These are phyloP conservation scores for Thermoascus crustaceus DNA, from an alignment of 2,329 filamentous ascomycete genomes.

Conservation along the genomic window DNA sequence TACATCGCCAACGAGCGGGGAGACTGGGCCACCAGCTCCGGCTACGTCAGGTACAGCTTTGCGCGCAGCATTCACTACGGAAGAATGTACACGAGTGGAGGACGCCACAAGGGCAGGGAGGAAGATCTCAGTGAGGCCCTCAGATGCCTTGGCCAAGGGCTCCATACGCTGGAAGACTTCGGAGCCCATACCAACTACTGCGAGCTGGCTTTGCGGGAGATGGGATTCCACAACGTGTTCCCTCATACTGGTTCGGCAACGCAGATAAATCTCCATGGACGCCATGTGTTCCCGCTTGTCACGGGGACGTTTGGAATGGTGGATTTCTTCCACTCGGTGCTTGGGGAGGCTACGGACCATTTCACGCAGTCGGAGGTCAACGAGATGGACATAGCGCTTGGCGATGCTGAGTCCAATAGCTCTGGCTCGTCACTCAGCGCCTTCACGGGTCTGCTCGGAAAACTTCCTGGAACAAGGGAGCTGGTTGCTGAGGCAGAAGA, in stretches of 20 bases:
- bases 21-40: constrained; percentile 80
- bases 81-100: constrained; percentile 62
- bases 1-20: constrained; percentile 91
- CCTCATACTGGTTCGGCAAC: constrained; percentile 62
- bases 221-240: constrained; percentile 62
- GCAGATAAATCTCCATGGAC: constrained; percentile 58
- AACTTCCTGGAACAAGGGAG: constrained; percentile 65
- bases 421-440: constrained; percentile 42
- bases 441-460: constrained; percentile 64
- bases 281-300: constrained; percentile 63
- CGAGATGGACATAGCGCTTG: constrained; percentile 66
- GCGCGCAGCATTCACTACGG: constrained; percentile 69
- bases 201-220: constrained; percentile 66
- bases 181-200: constrained; percentile 78
- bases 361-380: constrained; percentile 80
- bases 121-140: constrained; percentile 74
- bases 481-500: constrained; percentile 59
- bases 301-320: constrained; percentile 70
- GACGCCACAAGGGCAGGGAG: constrained; percentile 55
- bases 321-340: constrained; percentile 73
- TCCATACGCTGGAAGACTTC: constrained; percentile 72
- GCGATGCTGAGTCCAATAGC: constrained; percentile 53
- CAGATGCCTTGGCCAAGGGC: constrained; percentile 64
- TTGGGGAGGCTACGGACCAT: constrained; percentile 70
- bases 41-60: constrained; percentile 71